Base-by-base conservation (phyloP, 1,284 basidiomycete genomes). In the Cutaneotrichosporon sp. region DNA sequence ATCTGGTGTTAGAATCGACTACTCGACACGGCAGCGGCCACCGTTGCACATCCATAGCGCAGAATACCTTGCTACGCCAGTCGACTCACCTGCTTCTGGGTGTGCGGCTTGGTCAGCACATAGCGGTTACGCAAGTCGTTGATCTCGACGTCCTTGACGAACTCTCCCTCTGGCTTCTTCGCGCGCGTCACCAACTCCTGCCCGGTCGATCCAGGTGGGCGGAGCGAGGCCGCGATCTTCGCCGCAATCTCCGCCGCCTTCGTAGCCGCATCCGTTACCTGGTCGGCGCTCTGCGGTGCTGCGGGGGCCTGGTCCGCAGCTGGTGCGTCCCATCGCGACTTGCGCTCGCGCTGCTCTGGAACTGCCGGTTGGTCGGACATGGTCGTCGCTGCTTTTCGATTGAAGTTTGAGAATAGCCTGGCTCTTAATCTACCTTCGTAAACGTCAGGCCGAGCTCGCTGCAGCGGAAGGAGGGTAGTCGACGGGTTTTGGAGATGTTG, bases 101-200 rank as follows among this genome's bases (percentile, higher is more conserved):
- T 97, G 26, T 87, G 82, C 3, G 90, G 88, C 73, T 91, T 96
- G 38, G 96, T 98, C 65, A 98, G 78, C 71, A 97, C 79, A 75
- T 98, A 98, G 55, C 94, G 81, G 76, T 98, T 98, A 64, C 93
- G 79, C 52, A 94, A 80, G 75, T 98, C 96, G 75, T 98, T 97
- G 74, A 98, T 96, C 71, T 97, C 93, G 57, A 98, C 90, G 71
- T 97, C 91, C 64, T 89, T 83, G 14, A 84, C 85, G 66, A 87
- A 97, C 47, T 88, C 89, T 37, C 81, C 88, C 59, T 92, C 89
- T 55, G 88, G 83, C 5, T 80, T 79, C 20, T 52, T 52, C 65
- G 87, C 86, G 70, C 79, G 82, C 62, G 74, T 74, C 26, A 80
- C 80, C 39, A 78, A 74, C 53, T 78, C 79, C 55, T 75, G 78